Base-by-base conservation (phyloP, 2,329 filamentous ascomycete species). In the Rutstroemia sp. region DNA sequence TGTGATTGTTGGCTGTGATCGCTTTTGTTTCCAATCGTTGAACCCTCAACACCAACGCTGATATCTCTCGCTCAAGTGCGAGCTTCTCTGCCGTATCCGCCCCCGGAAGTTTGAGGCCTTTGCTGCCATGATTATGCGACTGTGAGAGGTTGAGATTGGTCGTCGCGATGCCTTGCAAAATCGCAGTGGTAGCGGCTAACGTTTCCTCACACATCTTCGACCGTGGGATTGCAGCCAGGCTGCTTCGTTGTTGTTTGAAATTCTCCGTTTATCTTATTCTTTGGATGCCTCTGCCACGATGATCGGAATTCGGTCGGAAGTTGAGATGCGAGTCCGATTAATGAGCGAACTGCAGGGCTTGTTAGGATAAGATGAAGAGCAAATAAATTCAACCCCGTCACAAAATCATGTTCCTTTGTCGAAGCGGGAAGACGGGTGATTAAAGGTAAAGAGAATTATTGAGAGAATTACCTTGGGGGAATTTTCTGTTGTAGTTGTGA, bases 1-100 rank as follows among this genome's bases (percentile, higher is more conserved):
- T 73, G 52, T 79, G 78, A 61, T 79, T 75, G 62, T 79, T 78
- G 57, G 79, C 71, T 57, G 80, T 75, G 67, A 80, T 82, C 62
- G 88, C 87, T 73, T 87, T 87, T 64, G 83, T 83, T 76, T 97
- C 92, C 64, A 97, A 82, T 62, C 86, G 83, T 62, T 91, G 87
- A 64, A 97, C 83, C 63, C 94, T 81, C 60, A 84, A 75, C 58
- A 86, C 82, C 61, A 97, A 81, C 56, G 88, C 86, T 51, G 86
- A 82, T 57, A 99, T 81, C 74, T 97, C 92, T 58, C 80, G 78
- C 74, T 97, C 91, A 59, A 97, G 82, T 34, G 80, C 80, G 63
- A 81, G 78, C 75, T 97, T 97, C 63, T 87, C 87, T 38, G 82
- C 73, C 46, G 82, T 87, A 58, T 90, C 81, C 57, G 82, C 79